Percentiles rank a stretch among this genome's conserved stretches.
Conservation (phyloP, 257 asterid genomes). For the Ajuga chamaepitys region DNA sequence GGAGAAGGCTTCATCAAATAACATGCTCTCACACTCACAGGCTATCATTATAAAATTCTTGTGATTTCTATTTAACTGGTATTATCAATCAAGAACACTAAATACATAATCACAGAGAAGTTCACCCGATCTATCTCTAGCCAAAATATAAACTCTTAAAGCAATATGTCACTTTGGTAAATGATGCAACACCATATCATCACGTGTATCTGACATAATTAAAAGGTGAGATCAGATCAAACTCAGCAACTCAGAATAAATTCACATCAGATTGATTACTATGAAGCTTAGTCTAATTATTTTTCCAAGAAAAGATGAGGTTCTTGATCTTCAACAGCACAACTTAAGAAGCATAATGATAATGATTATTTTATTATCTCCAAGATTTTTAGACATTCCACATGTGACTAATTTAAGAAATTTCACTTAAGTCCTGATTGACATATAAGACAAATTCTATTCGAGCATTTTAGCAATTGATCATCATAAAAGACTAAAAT, state of each 20-base stretch:
- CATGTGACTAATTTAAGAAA: no score
- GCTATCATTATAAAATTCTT: background rate
- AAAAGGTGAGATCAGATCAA: background rate
- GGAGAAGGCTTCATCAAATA: background rate
- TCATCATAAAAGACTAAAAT: no score
- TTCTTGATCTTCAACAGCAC: no score
- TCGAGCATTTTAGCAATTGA: no score
- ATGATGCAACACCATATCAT: slow-evolving; percentile 25
- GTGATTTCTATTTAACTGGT: background rate
- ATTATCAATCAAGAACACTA: background rate
- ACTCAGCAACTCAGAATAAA: background rate
- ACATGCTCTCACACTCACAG: background rate
- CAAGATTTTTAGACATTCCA: no score
- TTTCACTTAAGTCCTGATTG: no score
- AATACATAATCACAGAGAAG: slow-evolving; percentile 1
- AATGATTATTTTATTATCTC: no score
- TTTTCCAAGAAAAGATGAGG: no score
- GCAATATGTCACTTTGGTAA: slow-evolving; percentile 70
- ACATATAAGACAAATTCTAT: no score
- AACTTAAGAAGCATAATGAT: no score
- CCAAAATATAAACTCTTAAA: slow-evolving; percentile 85
- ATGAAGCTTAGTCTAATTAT: no score
- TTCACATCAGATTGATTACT: no score
- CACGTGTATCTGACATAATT: slow-evolving; percentile 22
- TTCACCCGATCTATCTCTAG: slow-evolving; percentile 46